Percentiles rank a stretch among this genome's conserved stretches.
phyloP scores from a whole-genome alignment of 257 asterid species.

The Schizonepeta tenuifolia region DNA sequence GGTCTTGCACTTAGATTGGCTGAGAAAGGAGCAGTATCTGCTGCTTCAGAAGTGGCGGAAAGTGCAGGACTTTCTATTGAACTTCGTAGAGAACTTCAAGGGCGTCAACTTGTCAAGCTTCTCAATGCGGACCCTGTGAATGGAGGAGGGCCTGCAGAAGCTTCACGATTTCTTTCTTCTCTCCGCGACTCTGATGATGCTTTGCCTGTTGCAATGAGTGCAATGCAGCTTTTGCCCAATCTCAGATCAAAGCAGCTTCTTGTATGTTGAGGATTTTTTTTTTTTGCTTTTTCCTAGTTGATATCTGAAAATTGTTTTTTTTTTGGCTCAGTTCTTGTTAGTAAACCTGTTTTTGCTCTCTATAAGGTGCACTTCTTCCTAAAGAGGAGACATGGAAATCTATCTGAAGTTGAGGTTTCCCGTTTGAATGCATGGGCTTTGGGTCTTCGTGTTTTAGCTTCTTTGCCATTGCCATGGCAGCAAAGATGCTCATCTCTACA shows the following conservation, averaged over 20 bases:
- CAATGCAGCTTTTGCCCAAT: constrained; percentile 97
- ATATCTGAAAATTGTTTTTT: constrained; percentile 33
- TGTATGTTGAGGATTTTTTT: constrained; percentile 50
- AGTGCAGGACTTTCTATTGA: constrained; percentile 90
- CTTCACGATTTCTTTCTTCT: constrained; percentile 95
- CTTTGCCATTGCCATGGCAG: constrained; percentile 97
- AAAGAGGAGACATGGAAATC: constrained; percentile 88
- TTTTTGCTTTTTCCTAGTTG: constrained; percentile 34
- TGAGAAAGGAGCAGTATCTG: constrained; percentile 96
- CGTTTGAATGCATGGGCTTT: constrained; percentile 96
- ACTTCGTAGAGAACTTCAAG: constrained; percentile 95
- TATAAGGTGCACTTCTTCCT: constrained; percentile 95
- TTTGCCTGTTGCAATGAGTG: constrained; percentile 97
- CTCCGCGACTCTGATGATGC: constrained; percentile 93
- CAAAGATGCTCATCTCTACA: constrained; percentile 96
- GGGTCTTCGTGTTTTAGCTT: constrained; percentile 95
- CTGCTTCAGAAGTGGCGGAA: constrained; percentile 94
- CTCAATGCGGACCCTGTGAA: constrained; percentile 91
- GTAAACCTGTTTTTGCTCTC: constrained; percentile 38
- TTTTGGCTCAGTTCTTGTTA: constrained; percentile 27
- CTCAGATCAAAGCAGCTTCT: constrained; percentile 98
- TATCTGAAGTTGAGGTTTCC: constrained; percentile 84
- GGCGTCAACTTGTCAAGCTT: constrained; percentile 99
- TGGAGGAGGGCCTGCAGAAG: constrained; percentile 99
- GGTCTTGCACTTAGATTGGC: constrained; percentile 99